Base-by-base conservation (phyloP, 139 green algal species). In the Trebouxia sp. region DNA sequence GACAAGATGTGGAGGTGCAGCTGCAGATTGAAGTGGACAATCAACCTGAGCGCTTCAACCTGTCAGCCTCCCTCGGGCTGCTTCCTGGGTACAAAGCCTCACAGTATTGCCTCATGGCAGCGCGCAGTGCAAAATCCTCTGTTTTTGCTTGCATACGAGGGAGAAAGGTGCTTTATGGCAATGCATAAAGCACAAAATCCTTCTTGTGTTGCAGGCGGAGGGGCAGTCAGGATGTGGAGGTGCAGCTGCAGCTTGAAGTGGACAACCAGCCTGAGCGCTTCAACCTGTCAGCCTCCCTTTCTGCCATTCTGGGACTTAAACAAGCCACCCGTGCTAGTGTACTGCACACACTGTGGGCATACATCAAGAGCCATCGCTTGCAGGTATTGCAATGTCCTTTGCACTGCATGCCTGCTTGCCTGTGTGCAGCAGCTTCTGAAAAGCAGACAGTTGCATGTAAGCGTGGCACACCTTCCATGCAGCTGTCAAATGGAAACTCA, bases 191-290 rank as follows among this genome's bases (percentile, higher is more conserved):
- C n/a, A n/a, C n/a, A n/a, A n/a, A n/a, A n/a, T n/a, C n/a, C n/a
- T n/a, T n/a, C n/a, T n/a, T n/a, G n/a, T n/a, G 42, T 3, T 77
- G 55, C 74, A 85, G 87, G 82, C 83, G 88, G 37, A 8, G 45
- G 24, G 88, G 87, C 26, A 80, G 65, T 22, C 55, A 87, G 74
- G 82, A 83, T 43, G 78, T 87, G 48, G 43, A 45, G 32, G 87
- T 83, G 20, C 65, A 47, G n/a, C 50, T 93, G 30, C 77, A 50
- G 32, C 26, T 93, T 22, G 65, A 87, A 11, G 66, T 91, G 50
- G 82, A 90, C 50, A 69, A 86, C n/a, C 69, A 83, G 53, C 53
- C 41, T 3, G 51, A 76, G 55, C 70, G 48, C 8, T 80, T 32
- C 30, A 41, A 3, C 15, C 53, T 84, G 41, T 37, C 53, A 24